Evolutionary conservation across 2,329 filamentous ascomycete species (phyloP).

Genomic region (Aureobasidium mangrovei): DNA sequence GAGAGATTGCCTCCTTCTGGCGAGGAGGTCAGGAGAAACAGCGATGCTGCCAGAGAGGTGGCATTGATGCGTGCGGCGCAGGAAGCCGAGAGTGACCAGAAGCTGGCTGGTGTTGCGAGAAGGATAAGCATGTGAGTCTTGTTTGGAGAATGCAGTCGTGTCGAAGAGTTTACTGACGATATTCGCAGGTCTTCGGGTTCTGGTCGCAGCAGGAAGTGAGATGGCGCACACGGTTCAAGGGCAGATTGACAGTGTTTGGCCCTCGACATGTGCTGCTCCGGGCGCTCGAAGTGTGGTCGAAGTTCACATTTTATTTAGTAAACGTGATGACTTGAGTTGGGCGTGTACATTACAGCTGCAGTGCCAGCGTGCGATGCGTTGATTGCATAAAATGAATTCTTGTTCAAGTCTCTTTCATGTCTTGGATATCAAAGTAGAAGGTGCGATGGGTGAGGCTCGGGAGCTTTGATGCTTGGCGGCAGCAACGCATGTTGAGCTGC

Average conservation of each 20-base stretch:
- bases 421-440: neutral
- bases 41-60: constrained; percentile 69
- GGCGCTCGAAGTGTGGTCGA: neutral
- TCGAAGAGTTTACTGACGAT: constrained; percentile 16
- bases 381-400: constrained; percentile 10
- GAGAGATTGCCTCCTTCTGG: constrained; percentile 86
- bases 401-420: neutral
- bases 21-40: constrained; percentile 80
- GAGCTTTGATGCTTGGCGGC: constrained; percentile 10
- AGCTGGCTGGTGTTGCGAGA: constrained; percentile 76
- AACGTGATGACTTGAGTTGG: constrained; percentile 2
- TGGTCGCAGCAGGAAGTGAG: constrained; percentile 23
- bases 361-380: constrained; percentile 8
- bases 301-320: neutral
- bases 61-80: constrained; percentile 78
- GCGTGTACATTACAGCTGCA: constrained; percentile 12
- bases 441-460: neutral
- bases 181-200: constrained; percentile 33
- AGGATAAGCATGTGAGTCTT: constrained; percentile 86
- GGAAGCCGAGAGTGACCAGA: constrained; percentile 87
- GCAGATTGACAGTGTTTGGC: too few species aligned
- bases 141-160: neutral
- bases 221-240: neutral
- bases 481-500: constrained; percentile 5
- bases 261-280: too few species aligned